phyloP scores from a whole-genome alignment of 106 monocot genomes.

The Iris macrosiphon region DNA sequence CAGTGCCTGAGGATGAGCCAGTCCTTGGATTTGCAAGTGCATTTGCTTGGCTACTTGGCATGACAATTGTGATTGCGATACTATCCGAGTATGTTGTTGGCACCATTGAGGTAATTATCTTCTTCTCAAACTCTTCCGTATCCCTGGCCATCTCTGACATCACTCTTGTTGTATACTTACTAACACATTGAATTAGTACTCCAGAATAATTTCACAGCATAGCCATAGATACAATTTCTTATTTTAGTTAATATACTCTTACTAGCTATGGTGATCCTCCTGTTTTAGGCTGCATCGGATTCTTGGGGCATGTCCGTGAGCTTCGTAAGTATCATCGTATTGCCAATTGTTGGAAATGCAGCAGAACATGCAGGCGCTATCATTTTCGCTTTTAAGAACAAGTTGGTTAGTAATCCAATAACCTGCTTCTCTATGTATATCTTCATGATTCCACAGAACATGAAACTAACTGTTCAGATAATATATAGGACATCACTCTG shows the following conservation, averaged over 20 bases:
- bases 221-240: too few relatives aligned
- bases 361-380: conserved; percentile 88
- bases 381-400: conserved; percentile 89
- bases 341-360: conserved; percentile 88
- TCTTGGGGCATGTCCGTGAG: conserved; percentile 53
- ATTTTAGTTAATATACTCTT: background rate
- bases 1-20: conserved; percentile 29
- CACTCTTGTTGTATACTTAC: too few relatives aligned
- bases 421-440: too few relatives aligned
- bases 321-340: conserved; percentile 72
- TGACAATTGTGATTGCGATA: conserved; percentile 54
- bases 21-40: conserved; percentile 46
- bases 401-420: conserved; percentile 31
- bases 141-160: too few relatives aligned
- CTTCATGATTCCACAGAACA: too few relatives aligned
- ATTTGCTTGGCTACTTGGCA: conserved; percentile 46
- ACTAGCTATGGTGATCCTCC: background rate
- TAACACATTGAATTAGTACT: too few relatives aligned
- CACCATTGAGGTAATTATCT: conserved; percentile 56
- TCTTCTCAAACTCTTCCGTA: too few relatives aligned
- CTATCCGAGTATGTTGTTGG: conserved; percentile 61
- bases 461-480: too few relatives aligned
- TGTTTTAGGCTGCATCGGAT: conserved; percentile 36
- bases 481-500: conserved; percentile 73
- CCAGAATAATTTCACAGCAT: too few relatives aligned